Evolutionary conservation across 139 green algal genomes (phyloP), one percentile per base, ranked within the genome.

Genomic region (Coccomyxa sp.): DNA sequence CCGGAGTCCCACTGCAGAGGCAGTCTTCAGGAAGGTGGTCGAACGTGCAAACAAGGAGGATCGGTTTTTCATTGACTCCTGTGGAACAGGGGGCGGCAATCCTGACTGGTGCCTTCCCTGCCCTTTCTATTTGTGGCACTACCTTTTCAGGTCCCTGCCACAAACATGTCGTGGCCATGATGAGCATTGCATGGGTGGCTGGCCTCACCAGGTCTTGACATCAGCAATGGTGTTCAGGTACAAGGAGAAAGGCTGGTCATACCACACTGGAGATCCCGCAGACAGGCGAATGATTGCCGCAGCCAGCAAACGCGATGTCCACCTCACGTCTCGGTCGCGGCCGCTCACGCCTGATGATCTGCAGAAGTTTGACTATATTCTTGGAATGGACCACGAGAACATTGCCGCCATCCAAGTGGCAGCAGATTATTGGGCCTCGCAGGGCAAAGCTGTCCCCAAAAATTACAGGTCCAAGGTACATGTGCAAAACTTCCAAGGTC

Each of bases 341-440:
- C 96, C 96, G 0, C 89, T 99, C 51, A 79, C 81, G 58, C 94
- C 94, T 15, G 76, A 89, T n/a, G 96, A 99, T 87, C 83, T 99
- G 16, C 60, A 21, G 0, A 84, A 87, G 17, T 99, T 97, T 87
- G 91, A 98, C 77, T 92, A 95, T 86, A 93, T 98, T 25, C 84
- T 98, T 13, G 63, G 92, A 30, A 98, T 98, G 96, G 96, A 99
- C 74, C 81, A 79, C 23, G 86, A 88, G 17, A 98, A 98, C 89
- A 75, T 93, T 13, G 59, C 76, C 0, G 92, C 91, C 30, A 93
- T 96, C 25, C 60, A 85, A 79, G 84, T 87, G 30, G 85, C 89
- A 11, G 87, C 83, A 71, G 74, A 90, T 32, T 86, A 90, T 45
- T 92, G 89, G 89, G 59, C 79, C 21, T 59, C 79, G 1, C 84